Evolutionary conservation across 2,329 filamentous ascomycete genomes (phyloP).

Genomic region (Acrodontium crateriforme): DNA sequence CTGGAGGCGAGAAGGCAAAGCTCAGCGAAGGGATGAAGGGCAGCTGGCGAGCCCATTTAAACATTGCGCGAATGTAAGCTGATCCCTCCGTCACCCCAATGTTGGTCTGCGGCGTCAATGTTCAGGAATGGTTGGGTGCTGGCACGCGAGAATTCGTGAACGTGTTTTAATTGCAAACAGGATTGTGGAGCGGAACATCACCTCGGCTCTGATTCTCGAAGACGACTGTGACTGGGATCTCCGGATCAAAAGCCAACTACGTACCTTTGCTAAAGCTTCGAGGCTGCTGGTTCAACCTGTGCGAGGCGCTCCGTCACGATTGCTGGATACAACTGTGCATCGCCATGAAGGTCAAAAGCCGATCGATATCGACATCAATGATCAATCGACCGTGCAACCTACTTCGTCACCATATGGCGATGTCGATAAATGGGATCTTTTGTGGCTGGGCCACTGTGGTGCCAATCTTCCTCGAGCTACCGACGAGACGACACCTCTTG

Average conservation of each 20-base stretch:
- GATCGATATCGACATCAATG: slow-evolving; percentile 4
- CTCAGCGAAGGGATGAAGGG: slow-evolving; percentile 2
- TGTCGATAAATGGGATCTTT: slow-evolving; percentile 21
- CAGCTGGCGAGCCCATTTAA: slow-evolving; percentile 10
- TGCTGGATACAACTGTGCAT: slow-evolving; percentile 5
- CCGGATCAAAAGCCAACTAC: slow-evolving; percentile 26
- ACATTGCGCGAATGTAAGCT: slow-evolving; percentile 7
- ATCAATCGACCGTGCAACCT: slow-evolving; percentile 4
- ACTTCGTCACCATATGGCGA: slow-evolving; percentile 9
- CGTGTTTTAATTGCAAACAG: no score
- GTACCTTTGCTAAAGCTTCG: slow-evolving; percentile 22
- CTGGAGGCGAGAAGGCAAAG: slow-evolving; percentile 7
- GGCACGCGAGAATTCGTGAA: neutral
- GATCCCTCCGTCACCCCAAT: no score
- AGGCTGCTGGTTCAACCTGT: slow-evolving; percentile 22
- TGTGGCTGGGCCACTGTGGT: slow-evolving; percentile 30
- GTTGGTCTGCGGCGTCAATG: no score
- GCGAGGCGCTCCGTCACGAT: slow-evolving; percentile 1
- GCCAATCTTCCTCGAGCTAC: slow-evolving; percentile 14
- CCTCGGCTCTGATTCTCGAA: slow-evolving; percentile 29
- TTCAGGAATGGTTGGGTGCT: no score
- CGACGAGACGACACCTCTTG: slow-evolving; percentile 5
- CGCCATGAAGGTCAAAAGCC: slow-evolving; percentile 8
- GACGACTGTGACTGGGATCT: slow-evolving; percentile 33
- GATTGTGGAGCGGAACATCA: slow-evolving; percentile 22